These are phyloP conservation scores for Podospora sp. DNA, from an alignment of 495 filamentous ascomycete species.

Conservation along the genomic window DNA sequence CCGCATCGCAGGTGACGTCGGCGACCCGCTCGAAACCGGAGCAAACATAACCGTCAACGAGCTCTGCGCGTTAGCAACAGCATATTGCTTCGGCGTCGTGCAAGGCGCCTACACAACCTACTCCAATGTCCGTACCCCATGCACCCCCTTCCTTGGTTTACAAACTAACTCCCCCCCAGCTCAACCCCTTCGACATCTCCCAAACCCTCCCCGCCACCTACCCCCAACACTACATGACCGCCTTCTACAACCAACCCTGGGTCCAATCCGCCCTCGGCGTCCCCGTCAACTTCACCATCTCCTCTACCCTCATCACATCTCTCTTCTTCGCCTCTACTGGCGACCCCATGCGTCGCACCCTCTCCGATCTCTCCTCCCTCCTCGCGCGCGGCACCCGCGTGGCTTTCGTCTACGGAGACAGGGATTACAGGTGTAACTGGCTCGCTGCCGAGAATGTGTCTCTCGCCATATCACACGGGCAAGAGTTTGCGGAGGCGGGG, in stretches of 20 bases:
- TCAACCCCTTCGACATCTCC: slow-evolving; percentile 53
- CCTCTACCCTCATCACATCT: not conserved
- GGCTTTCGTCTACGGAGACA: slow-evolving; percentile 61
- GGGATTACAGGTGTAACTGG: slow-evolving; percentile 62
- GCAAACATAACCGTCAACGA: slow-evolving; percentile 11
- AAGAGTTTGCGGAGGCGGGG: slow-evolving; percentile 47
- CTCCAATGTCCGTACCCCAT: not conserved
- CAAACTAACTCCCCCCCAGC: not conserved
- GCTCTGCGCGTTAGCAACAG: slow-evolving; percentile 1
- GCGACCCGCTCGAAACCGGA: not conserved
- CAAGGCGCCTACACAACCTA: not conserved
- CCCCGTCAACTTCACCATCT: slow-evolving; percentile 60
- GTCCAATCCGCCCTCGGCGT: slow-evolving; percentile 62
- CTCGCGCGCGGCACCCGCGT: slow-evolving; percentile 60
- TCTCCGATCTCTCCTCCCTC: slow-evolving; percentile 55
- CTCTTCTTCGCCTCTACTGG: slow-evolving; percentile 37
- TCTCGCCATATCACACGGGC: slow-evolving; percentile 48
- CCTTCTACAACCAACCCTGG: slow-evolving; percentile 57
- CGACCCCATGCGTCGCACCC: slow-evolving; percentile 32
- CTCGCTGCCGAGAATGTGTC: slow-evolving; percentile 62
- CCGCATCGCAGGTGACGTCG: not conserved
- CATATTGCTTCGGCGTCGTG: not conserved
- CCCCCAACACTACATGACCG: slow-evolving; percentile 55
- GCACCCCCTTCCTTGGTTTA: not conserved
- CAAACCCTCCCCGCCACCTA: slow-evolving; percentile 53